Percentiles rank a stretch among this genome's conserved stretches.
Evolutionary conservation across 805 yeast genomes (phyloP).

Genomic region (Pachysolen tannophilus): DNA sequence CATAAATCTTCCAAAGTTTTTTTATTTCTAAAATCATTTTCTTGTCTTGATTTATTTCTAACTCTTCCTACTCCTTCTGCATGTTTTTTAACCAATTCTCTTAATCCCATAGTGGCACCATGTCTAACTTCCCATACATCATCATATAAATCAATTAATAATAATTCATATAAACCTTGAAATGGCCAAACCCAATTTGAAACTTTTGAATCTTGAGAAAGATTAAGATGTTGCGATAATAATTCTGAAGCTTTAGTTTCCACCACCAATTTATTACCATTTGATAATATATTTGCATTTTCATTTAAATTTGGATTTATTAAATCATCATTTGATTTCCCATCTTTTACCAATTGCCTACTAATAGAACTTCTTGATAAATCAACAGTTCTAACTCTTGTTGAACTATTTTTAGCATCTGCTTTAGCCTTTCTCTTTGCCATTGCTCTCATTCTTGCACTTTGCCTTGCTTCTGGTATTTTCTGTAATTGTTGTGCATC

Average conservation of each 20-base stretch:
- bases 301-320: constrained; percentile 1
- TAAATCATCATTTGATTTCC: constrained; percentile 19
- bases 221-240: constrained; percentile 56
- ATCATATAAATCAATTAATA: constrained; percentile 71
- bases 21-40: constrained; percentile 59
- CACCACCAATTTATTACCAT: constrained; percentile 74
- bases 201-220: constrained; percentile 63
- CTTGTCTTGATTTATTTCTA: constrained; percentile 47
- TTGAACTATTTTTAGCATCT: constrained; percentile 43
- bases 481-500: constrained; percentile 1
- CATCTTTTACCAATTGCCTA: constrained; percentile 38
- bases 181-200: constrained; percentile 86
- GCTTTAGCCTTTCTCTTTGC: constrained; percentile 86
- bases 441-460: constrained; percentile 85
- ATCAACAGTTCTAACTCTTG: constrained; percentile 47
- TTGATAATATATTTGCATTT: constrained; percentile 52
- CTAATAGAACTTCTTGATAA: constrained; percentile 66
- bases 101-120: constrained; percentile 87
- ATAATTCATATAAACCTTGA: constrained; percentile 82
- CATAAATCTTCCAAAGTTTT: constrained; percentile 81
- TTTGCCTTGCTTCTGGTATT: constrained; percentile 22
- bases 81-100: constrained; percentile 79
- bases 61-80: constrained; percentile 83
- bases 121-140: constrained; percentile 94
- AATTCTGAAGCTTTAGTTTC: constrained; percentile 65